Evolutionary conservation across 2,329 filamentous ascomycete species (phyloP).

Genomic region (Penicillium sp.): DNA sequence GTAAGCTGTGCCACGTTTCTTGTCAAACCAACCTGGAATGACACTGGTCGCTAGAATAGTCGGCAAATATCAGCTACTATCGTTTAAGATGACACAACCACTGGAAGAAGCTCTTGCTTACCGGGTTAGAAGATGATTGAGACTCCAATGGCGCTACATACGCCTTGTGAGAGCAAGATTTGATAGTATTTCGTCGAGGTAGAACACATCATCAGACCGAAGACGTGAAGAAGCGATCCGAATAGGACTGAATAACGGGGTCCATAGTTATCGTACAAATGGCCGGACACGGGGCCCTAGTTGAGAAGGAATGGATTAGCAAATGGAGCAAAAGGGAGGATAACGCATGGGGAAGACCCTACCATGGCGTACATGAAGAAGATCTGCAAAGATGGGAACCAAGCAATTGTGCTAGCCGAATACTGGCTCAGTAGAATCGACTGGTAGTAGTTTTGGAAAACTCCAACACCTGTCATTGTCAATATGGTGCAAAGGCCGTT

Average conservation of each 20-base stretch:
- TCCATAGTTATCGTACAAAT: constrained; percentile 61
- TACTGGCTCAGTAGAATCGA: constrained; percentile 47
- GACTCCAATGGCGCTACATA: constrained; percentile 52
- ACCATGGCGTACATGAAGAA: constrained; percentile 21
- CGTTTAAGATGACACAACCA: not conserved
- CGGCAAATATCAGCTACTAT: not conserved
- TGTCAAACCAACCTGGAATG: constrained; percentile 51
- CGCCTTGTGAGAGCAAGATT: constrained; percentile 53
- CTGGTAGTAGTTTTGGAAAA: constrained; percentile 60
- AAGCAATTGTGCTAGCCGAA: constrained; percentile 54
- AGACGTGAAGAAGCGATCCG: constrained; percentile 50
- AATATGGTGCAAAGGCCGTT: not conserved
- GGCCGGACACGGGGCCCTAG: constrained; percentile 58
- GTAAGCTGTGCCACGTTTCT: constrained; percentile 51
- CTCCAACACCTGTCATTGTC: constrained; percentile 43
- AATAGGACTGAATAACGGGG: constrained; percentile 52
- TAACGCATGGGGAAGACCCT: not conserved
- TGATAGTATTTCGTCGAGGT: constrained; percentile 56
- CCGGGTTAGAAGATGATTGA: constrained; percentile 49
- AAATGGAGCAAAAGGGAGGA: not conserved
- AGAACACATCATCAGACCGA: constrained; percentile 58
- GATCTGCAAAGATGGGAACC: constrained; percentile 53
- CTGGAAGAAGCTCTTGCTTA: not conserved
- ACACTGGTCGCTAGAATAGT: not conserved
- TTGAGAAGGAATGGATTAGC: not conserved